Evolutionary conservation across 495 filamentous ascomycete species (phyloP).

Genomic region (Articulospora tetracladia): DNA sequence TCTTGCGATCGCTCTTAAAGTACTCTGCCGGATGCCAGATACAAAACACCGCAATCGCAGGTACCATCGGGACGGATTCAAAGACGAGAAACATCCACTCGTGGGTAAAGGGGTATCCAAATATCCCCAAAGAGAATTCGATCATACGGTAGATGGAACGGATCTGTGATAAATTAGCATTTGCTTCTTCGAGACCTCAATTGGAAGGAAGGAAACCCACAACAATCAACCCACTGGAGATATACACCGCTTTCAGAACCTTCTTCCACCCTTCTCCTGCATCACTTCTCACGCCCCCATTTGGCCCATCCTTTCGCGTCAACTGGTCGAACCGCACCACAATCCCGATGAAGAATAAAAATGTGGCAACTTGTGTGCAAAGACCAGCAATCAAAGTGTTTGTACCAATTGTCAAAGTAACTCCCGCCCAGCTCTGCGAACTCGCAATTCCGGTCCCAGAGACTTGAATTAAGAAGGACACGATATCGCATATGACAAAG

Average conservation of each 20-base stretch:
- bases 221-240: slow-evolving; percentile 28
- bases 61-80: slow-evolving; percentile 35
- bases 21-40: slow-evolving; percentile 18
- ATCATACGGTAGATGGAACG: slow-evolving; percentile 35
- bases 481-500: slow-evolving; percentile 33
- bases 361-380: slow-evolving; percentile 28
- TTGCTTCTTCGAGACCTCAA: no score
- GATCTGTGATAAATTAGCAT: slow-evolving; percentile 17
- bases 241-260: slow-evolving; percentile 27
- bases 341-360: slow-evolving; percentile 27
- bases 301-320: slow-evolving; percentile 6
- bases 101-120: slow-evolving; percentile 32
- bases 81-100: slow-evolving; percentile 39
- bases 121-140: slow-evolving; percentile 33
- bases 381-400: slow-evolving; percentile 31
- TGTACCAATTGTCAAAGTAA: slow-evolving; percentile 15
- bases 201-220: slow-evolving; percentile 15
- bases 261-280: slow-evolving; percentile 14
- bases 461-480: slow-evolving; percentile 31
- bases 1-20: neutral
- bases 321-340: slow-evolving; percentile 22
- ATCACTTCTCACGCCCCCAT: slow-evolving; percentile 8
- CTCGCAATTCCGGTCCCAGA: slow-evolving; percentile 33
- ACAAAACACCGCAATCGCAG: slow-evolving; percentile 25
- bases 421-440: slow-evolving; percentile 29